Evolutionary conservation across 2,329 filamentous ascomycete genomes (phyloP), one percentile per base, ranked within the genome.

Genomic region (Pezicula rhizophila): DNA sequence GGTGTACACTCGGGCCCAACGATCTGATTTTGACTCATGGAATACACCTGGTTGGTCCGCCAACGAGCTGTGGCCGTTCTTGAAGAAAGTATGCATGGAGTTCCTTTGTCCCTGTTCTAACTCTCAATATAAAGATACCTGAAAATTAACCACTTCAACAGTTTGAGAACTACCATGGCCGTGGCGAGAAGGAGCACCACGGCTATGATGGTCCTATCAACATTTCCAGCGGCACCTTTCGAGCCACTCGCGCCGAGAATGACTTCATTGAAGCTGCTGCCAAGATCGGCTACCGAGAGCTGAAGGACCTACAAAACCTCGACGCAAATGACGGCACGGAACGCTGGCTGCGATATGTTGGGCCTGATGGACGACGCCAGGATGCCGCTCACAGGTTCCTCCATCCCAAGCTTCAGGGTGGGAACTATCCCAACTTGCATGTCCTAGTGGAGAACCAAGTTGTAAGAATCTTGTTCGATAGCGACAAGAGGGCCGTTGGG

Each of bases 381-480:
- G 78, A 82, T 52, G 66, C 77, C 1, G 78, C 78, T 0, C 70
- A 74, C 41, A 57, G 64, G 14, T 81, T 78, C 51, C 52, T 80
- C 3, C 75, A 78, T 50, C 73, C 74, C 0, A 66, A 69, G 42
- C 60, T 78, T 0, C 63, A 72, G 26, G 65, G 66, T 50, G 69
- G 69, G 1, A 64, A 71, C 0, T 69, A 78, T 42, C 70, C 74
- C 0, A 80, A 82, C 46, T 71, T 84, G 4, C 76, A 83, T 49
- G 68, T 84, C 2, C 65, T 84, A 0, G 68, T 74, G 0, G 71
- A 81, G 53, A 71, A 73, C 3, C 73, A 74, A 40, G 79, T 84
- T 0, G 65, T 71, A 2, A 72, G 71, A 3, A 69, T 83, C 0
- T 43, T 81, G 3, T 76, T 82, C 40, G 67, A 74, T 2, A 65